Evolutionary conservation across 2,329 filamentous ascomycete genomes (phyloP), one percentile per base, ranked within the genome.

Genomic region (Alternaria sp.): DNA sequence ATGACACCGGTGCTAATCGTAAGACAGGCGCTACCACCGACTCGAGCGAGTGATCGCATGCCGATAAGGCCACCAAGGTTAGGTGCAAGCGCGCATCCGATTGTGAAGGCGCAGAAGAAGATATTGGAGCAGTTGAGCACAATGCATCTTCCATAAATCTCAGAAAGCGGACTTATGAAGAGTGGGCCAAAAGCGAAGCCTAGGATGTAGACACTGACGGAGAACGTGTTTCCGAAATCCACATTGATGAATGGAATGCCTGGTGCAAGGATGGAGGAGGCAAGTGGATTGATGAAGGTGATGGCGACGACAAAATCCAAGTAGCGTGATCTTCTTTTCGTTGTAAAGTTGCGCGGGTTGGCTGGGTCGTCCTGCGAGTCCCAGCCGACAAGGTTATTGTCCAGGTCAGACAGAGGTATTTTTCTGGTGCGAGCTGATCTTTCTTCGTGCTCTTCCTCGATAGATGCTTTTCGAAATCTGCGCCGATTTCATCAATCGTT

Each of bases 61-160:
- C 63, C 63, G 17, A 79, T 74, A 21, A 78, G 72, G 9, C 70
- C 71, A 23, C 58, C 56, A 3, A 78, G 67, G 28, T 70, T 77
- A 2, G 73, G 74, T 0, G 74, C 69, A 4, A 78, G 64, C 3
- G 75, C 77, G 41, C 75, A 83, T 2, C 79, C 74, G 3, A 84
- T 64, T 46, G 83, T 82, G 77, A 83, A 84, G 21, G 78, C 63
- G 5, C 85, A 74, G 67, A 85, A 85, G 78, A 81, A 80, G 4
- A 84, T 49, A 61, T 83, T 86, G 26, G 70, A 63, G 31, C 59
- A 36, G 54, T 77, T 71, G 29, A 76, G 62, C 7, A 77, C 59
- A 13, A 75, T 64, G 29, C 66, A 65, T 17, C 75, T 70, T 8
- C 75, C 75, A 52, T 75, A 76, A 11, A 77, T 73, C 40, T 77